Evolutionary conservation across 495 filamentous ascomycete species (phyloP).

Genomic region (Elaphomyces granulatus): DNA sequence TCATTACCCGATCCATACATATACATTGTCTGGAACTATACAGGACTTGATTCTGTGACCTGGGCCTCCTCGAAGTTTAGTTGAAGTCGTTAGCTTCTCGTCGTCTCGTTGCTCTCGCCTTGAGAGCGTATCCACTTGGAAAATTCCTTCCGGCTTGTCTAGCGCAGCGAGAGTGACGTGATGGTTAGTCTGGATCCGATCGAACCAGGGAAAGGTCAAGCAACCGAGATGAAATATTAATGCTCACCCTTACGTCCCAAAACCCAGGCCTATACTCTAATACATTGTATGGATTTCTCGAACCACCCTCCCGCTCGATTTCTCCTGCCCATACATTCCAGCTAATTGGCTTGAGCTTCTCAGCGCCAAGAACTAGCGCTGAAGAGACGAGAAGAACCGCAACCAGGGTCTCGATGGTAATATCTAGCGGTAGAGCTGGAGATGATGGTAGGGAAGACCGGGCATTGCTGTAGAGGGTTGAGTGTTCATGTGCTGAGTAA

Average conservation of each 20-base stretch:
- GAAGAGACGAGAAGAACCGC: conserved; percentile 50
- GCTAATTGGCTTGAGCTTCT: conserved; percentile 58
- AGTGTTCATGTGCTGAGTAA: conserved; percentile 79
- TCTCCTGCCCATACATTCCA: conserved; percentile 76
- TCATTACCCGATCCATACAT: too few relatives aligned
- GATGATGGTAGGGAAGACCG: conserved; percentile 30
- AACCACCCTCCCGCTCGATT: conserved; percentile 53
- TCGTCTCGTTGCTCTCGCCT: conserved; percentile 10
- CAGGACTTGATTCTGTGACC: too few relatives aligned
- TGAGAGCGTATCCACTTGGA: conserved; percentile 49
- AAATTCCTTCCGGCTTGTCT: conserved; percentile 65
- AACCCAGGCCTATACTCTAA: conserved; percentile 53
- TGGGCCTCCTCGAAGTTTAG: too few relatives aligned
- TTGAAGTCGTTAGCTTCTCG: conserved; percentile 2
- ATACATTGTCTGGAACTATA: too few relatives aligned
- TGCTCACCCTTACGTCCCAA: conserved; percentile 50
- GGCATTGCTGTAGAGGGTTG: conserved; percentile 47
- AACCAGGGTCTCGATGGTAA: conserved; percentile 49
- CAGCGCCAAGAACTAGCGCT: conserved; percentile 55
- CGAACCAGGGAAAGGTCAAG: too few relatives aligned
- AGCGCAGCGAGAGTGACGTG: conserved; percentile 34
- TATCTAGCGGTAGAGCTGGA: conserved; percentile 47
- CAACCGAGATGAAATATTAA: too few relatives aligned
- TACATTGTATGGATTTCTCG: conserved; percentile 33
- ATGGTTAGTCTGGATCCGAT: too few relatives aligned